These are phyloP conservation scores for Lactifluus echinatus DNA, from an alignment of 768 basidiomycete species.

Conservation along the genomic window DNA sequence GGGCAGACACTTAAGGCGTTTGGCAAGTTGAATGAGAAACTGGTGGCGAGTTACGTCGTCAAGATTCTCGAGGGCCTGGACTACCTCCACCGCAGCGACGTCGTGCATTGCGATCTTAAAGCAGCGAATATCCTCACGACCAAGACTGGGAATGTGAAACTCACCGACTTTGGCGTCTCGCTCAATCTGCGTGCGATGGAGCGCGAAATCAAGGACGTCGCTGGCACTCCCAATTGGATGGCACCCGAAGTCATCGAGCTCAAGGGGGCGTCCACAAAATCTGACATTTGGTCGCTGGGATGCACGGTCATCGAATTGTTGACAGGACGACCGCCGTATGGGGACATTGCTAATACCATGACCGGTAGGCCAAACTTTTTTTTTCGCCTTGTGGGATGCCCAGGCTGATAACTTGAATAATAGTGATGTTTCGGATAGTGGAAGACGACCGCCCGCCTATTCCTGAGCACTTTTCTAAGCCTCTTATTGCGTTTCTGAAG, in stretches of 20 bases:
- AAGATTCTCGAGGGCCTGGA: constrained; percentile 95
- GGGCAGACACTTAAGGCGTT: constrained; percentile 90
- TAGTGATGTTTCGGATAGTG: constrained; percentile 97
- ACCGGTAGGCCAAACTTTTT: constrained; percentile 44
- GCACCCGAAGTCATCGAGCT: constrained; percentile 96
- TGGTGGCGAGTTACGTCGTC: constrained; percentile 89
- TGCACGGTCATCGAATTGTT: constrained; percentile 93
- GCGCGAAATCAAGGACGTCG: constrained; percentile 73
- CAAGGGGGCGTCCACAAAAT: constrained; percentile 86
- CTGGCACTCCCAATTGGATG: constrained; percentile 99
- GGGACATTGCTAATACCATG: constrained; percentile 84
- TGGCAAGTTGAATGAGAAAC: constrained; percentile 84
- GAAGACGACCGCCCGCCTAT: constrained; percentile 86
- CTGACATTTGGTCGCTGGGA: constrained; percentile 93
- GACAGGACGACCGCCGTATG: constrained; percentile 87
- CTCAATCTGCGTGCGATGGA: constrained; percentile 90
- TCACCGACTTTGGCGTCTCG: constrained; percentile 96
- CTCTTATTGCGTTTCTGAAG: constrained; percentile 71
- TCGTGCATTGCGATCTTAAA: constrained; percentile 97
- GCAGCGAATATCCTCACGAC: constrained; percentile 98
- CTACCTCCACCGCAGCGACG: constrained; percentile 82
- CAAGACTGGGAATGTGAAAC: constrained; percentile 94
- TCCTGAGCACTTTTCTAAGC: constrained; percentile 69
- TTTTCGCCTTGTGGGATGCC: background rate
- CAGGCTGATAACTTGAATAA: background rate